Conservation (phyloP, 257 asterid genomes). For the Echium plantagineum region DNA sequence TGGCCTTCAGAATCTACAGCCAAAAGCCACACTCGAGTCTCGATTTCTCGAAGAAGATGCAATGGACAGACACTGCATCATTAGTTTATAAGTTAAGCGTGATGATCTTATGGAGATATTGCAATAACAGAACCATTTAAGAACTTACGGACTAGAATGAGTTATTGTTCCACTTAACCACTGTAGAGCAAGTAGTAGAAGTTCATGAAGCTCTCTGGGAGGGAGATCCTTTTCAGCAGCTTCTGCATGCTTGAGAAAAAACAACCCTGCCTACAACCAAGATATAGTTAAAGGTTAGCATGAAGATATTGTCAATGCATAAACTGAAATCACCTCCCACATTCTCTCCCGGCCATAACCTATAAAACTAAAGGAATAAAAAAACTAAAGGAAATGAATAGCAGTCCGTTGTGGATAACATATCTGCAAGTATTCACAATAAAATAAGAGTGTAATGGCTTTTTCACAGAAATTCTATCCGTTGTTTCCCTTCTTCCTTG, state of each 20-base stretch:
- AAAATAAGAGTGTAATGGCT: neutral
- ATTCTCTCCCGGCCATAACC: neutral
- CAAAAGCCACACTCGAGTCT: constrained; percentile 96
- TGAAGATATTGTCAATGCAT: constrained; percentile 2
- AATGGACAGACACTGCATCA: constrained; percentile 69
- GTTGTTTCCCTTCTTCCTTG: neutral
- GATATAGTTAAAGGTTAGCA: constrained; percentile 8
- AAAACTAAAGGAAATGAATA: neutral
- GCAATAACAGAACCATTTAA: constrained; percentile 12
- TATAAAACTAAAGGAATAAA: too few relatives aligned
- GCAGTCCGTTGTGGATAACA: neutral
- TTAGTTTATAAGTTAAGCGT: constrained; percentile 8
- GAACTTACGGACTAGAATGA: constrained; percentile 66
- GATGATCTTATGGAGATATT: constrained; percentile 11
- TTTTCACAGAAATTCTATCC: neutral
- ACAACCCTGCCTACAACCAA: constrained; percentile 67
- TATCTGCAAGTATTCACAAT: neutral
- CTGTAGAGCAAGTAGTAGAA: constrained; percentile 77
- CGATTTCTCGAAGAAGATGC: constrained; percentile 87
- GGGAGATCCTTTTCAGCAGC: constrained; percentile 78
- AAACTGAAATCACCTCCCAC: constrained; percentile 1
- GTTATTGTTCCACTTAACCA: constrained; percentile 95
- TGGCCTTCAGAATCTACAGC: constrained; percentile 95
- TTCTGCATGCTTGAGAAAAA: constrained; percentile 93
- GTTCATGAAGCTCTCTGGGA: constrained; percentile 82